Evolutionary conservation across 2,329 filamentous ascomycete species (phyloP).

Genomic region (Talaromyces funiculosus): DNA sequence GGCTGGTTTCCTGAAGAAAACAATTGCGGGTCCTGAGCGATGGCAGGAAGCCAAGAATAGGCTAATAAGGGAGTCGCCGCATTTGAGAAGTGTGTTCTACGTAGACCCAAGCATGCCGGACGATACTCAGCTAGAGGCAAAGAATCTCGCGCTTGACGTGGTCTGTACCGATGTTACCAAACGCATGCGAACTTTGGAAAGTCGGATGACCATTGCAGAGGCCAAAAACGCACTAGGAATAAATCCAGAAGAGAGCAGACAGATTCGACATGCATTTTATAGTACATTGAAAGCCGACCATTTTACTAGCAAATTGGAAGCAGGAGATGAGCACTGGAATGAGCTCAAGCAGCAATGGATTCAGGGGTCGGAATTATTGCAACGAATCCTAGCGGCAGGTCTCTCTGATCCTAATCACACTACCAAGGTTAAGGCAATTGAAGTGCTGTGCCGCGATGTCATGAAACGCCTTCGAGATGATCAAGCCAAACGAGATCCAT

Average conservation of each 20-base stretch:
- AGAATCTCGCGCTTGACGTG: slow-evolving; percentile 66
- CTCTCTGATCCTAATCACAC: slow-evolving; percentile 49
- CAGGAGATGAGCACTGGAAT: slow-evolving; percentile 65
- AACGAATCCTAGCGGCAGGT: slow-evolving; percentile 48
- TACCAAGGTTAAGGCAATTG: slow-evolving; percentile 59
- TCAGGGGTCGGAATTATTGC: slow-evolving; percentile 51
- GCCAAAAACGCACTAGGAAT: slow-evolving; percentile 67
- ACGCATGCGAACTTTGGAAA: slow-evolving; percentile 61
- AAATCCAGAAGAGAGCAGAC: slow-evolving; percentile 62
- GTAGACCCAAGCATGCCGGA: slow-evolving; percentile 47
- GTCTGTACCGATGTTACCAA: slow-evolving; percentile 80
- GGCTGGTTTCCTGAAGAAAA: slow-evolving; percentile 67
- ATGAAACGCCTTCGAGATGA: slow-evolving; percentile 71
- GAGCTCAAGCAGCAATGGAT: slow-evolving; percentile 66
- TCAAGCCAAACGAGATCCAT: slow-evolving; percentile 51
- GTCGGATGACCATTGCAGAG: slow-evolving; percentile 65
- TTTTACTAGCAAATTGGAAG: slow-evolving; percentile 68
- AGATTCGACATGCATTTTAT: slow-evolving; percentile 62
- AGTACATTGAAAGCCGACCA: slow-evolving; percentile 59
- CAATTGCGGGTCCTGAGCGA: slow-evolving; percentile 62
- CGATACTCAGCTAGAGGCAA: slow-evolving; percentile 55
- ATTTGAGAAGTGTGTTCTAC: slow-evolving; percentile 60
- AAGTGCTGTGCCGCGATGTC: slow-evolving; percentile 67
- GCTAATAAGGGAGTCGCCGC: slow-evolving; percentile 58
- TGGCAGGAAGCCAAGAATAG: slow-evolving; percentile 68